These are phyloP conservation scores for Jaltomata sinuosa DNA, from an alignment of 257 asterid species.

Conservation along the genomic window DNA sequence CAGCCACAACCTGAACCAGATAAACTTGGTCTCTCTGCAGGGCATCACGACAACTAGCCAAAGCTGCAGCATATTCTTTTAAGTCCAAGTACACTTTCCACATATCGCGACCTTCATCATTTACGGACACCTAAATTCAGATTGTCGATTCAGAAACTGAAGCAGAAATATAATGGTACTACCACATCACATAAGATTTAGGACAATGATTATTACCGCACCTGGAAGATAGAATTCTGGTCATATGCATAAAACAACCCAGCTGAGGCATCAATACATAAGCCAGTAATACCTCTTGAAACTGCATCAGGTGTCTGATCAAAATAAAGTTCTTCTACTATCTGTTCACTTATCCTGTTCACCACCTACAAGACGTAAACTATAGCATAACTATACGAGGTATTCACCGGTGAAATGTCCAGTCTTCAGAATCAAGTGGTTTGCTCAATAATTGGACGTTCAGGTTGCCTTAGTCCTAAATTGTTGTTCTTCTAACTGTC, in stretches of 20 bases:
- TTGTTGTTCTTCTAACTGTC: not conserved
- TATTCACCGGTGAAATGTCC: not conserved
- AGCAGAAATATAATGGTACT: not conserved
- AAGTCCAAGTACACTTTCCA: slow-evolving; percentile 96
- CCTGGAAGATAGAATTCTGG: slow-evolving; percentile 93
- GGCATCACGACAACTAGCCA: slow-evolving; percentile 85
- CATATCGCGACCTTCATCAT: slow-evolving; percentile 96
- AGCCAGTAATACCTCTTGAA: slow-evolving; percentile 75
- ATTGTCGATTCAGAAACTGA: slow-evolving; percentile 6
- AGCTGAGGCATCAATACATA: slow-evolving; percentile 98
- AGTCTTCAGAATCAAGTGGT: not conserved
- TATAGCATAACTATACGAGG: not conserved
- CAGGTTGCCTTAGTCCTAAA: not conserved
- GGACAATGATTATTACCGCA: slow-evolving; percentile 10
- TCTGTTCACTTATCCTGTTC: slow-evolving; percentile 89
- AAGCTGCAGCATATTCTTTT: slow-evolving; percentile 83
- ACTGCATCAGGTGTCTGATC: slow-evolving; percentile 79
- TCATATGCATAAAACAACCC: slow-evolving; percentile 96
- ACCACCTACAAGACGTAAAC: slow-evolving; percentile 49
- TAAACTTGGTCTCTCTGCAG: slow-evolving; percentile 97
- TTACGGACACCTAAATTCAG: slow-evolving; percentile 71
- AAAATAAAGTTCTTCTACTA: slow-evolving; percentile 83
- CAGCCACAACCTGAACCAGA: slow-evolving; percentile 71
- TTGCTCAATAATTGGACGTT: not conserved
- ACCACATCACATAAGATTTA: slow-evolving; percentile 7